Evolutionary conservation across 1,139 yeast genomes (phyloP), one percentile per base, ranked within the genome.

Genomic region (Yamadazyma kanchanaburiensis): DNA sequence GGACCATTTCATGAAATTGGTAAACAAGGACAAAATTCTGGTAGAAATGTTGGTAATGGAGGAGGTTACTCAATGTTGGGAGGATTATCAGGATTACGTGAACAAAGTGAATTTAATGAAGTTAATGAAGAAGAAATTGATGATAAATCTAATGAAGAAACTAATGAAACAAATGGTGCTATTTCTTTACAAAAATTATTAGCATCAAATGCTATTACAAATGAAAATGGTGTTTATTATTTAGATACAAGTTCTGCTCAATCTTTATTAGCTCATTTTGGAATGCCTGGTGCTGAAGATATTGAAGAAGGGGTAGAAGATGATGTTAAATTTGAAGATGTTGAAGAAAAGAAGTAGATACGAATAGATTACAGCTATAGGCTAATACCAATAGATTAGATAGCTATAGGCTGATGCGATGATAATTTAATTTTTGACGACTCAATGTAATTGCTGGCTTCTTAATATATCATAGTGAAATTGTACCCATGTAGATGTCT

Each of bases 181-280:
- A 66, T 70, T 31, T 68, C 77, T 5, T 69, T 72, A 43, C 76
- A 70, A 48, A 72, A 70, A 46, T 57, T 72, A 45, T 61, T 72
- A 37, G 70, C 74, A 26, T 65, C 70, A 34, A 71, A 70, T 48
- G 74, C 74, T 12, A 60, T 73, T 39, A 70, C 77, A 32, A 71
- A 65, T 42, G 77, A 72, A 46, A 71, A 73, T 42, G 78, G 77
- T n/a, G 77, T 72, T 11, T 70, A 70, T 32, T 72, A 72, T 46
- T 60, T 72, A 42, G 78, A 72, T 45, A 66, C 72, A 6, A 58
- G 67, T 24, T 63, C 71, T 12, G 74, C 74, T 11, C 73, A 67
- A 46, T 63, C 70, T 6, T 53, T 71, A 41, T 64, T 72, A 46
- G 73, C 73, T 24, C 70, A 69, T 35, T 69, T 71, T 35, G 74